phyloP scores from a whole-genome alignment of 2,329 filamentous ascomycete species.

The Verticillium tricorpus region DNA sequence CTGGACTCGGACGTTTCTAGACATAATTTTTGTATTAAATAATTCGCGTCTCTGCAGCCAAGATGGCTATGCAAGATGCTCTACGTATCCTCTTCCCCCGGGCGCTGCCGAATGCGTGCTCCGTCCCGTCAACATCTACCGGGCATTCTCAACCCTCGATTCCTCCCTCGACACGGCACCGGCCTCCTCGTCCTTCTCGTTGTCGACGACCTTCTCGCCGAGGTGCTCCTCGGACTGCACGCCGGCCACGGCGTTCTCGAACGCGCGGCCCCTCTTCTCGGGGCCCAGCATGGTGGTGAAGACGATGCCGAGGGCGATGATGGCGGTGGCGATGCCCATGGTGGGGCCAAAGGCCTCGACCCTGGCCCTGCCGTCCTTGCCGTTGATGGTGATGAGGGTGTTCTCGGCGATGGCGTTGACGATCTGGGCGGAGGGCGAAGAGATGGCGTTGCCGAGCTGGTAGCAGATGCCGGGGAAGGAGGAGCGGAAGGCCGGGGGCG shows the following conservation, averaged over 20 bases:
- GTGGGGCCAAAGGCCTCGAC: slow-evolving; percentile 69
- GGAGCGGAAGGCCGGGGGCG: slow-evolving; percentile 65
- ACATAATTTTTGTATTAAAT: too few relatives aligned
- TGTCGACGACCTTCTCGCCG: slow-evolving; percentile 18
- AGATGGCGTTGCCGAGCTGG: slow-evolving; percentile 72
- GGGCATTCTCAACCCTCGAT: not conserved
- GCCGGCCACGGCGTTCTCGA: slow-evolving; percentile 53
- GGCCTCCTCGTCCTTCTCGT: slow-evolving; percentile 18
- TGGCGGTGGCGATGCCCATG: slow-evolving; percentile 73
- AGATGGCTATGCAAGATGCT: too few relatives aligned
- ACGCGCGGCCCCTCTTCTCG: slow-evolving; percentile 67
- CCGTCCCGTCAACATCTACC: not conserved
- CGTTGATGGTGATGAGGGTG: slow-evolving; percentile 46
- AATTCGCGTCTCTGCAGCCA: too few relatives aligned
- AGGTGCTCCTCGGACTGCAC: slow-evolving; percentile 18
- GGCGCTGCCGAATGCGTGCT: not conserved
- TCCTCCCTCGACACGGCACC: not conserved
- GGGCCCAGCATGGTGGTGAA: slow-evolving; percentile 66
- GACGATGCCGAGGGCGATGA: slow-evolving; percentile 67
- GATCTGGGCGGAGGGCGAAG: slow-evolving; percentile 69
- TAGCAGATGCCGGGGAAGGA: slow-evolving; percentile 69
- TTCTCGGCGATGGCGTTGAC: slow-evolving; percentile 70
- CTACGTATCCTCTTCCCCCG: too few relatives aligned
- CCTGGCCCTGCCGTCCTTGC: not conserved
- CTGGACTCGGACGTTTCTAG: not conserved